Percentiles rank a stretch among this genome's conserved stretches.
phyloP scores from a whole-genome alignment of 1,284 basidiomycete genomes.

The Trichosporon inkin region DNA sequence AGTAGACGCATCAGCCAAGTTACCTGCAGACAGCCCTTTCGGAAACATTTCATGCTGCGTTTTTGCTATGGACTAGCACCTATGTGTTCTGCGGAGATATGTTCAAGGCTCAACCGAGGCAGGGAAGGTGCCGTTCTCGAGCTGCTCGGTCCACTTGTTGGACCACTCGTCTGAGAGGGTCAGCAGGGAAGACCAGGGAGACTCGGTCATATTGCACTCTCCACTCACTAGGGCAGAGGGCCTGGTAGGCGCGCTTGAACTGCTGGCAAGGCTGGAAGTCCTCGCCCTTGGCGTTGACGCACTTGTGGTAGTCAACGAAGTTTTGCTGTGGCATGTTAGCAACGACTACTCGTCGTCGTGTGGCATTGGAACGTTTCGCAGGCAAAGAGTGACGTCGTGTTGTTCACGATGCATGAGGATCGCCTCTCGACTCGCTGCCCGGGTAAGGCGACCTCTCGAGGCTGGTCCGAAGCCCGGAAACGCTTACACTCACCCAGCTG shows the following conservation, averaged over 20 bases:
- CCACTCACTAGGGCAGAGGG: slow-evolving; percentile 91
- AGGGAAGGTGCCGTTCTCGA: slow-evolving; percentile 87
- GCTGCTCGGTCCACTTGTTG: slow-evolving; percentile 83
- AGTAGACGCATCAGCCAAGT: too few species aligned
- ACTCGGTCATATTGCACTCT: not conserved
- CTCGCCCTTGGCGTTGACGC: slow-evolving; percentile 93
- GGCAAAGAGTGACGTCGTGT: not conserved
- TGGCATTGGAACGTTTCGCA: too few species aligned
- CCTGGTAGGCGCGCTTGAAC: slow-evolving; percentile 95
- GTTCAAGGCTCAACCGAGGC: slow-evolving; percentile 70
- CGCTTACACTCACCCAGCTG: not conserved
- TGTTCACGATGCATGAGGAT: too few species aligned
- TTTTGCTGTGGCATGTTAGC: slow-evolving; percentile 69
- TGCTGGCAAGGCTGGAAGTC: slow-evolving; percentile 98
- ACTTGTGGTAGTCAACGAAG: slow-evolving; percentile 97
- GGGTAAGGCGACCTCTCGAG: too few species aligned
- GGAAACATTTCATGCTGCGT: slow-evolving; percentile 11
- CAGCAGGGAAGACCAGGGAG: not conserved
- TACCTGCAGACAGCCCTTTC: not conserved
- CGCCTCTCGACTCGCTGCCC: too few species aligned
- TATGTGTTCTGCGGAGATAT: not conserved
- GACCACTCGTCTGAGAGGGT: slow-evolving; percentile 73
- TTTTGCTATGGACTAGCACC: slow-evolving; percentile 5
- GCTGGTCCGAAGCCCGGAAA: not conserved
- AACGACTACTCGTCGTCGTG: not conserved